phyloP scores from a whole-genome alignment of 2,329 filamentous ascomycete species.

The Dichotomopilus funicola region DNA sequence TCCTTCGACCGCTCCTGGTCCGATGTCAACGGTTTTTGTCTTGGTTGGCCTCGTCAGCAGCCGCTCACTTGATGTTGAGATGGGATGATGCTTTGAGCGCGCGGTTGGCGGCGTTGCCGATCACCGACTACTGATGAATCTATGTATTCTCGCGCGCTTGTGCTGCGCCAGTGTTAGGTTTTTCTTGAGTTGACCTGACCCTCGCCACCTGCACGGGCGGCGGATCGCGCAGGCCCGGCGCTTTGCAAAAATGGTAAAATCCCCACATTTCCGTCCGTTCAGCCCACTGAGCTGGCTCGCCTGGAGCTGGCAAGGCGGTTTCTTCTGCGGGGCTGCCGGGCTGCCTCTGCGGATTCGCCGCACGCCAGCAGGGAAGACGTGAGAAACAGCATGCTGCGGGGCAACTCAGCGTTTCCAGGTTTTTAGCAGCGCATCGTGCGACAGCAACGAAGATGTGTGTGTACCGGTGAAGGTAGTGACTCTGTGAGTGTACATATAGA shows the following conservation, averaged over 20 bases:
- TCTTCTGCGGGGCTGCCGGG: not conserved
- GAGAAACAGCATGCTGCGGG: not conserved
- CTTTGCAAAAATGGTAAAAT: not conserved
- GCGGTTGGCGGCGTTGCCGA: conserved; percentile 17
- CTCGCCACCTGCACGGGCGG: too few relatives aligned
- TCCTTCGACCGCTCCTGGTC: not conserved
- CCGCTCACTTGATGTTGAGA: not conserved
- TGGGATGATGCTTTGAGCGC: conserved; percentile 11
- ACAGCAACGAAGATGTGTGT: too few relatives aligned
- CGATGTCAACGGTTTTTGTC: not conserved
- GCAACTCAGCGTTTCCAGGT: conserved; percentile 1
- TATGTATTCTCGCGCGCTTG: not conserved
- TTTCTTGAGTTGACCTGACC: not conserved
- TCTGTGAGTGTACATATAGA: too few relatives aligned
- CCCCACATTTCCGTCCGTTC: not conserved
- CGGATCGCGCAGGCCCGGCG: too few relatives aligned
- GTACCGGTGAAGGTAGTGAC: too few relatives aligned
- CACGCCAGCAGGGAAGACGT: not conserved
- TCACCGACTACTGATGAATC: conserved; percentile 6
- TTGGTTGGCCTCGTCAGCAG: not conserved
- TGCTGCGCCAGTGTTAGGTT: conserved; percentile 5
- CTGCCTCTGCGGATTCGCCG: not conserved
- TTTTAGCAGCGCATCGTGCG: too few relatives aligned
- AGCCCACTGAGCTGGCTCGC: not conserved
- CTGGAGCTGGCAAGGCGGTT: not conserved